Base-by-base conservation (phyloP, 768 basidiomycete genomes). In the Boletus reticuloceps region DNA sequence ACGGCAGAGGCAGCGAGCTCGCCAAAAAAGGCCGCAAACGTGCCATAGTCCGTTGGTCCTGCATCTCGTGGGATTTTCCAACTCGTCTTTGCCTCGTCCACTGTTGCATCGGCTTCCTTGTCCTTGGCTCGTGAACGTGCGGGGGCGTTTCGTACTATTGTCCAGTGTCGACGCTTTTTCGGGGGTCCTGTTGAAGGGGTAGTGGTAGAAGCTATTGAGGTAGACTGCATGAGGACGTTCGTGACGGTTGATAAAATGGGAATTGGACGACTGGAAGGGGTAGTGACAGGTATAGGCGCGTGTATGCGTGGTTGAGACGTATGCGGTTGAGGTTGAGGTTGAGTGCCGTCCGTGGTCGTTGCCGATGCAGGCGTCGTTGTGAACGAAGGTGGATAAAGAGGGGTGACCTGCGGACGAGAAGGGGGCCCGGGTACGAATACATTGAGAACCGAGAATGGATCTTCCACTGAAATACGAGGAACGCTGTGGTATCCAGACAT, bases 381-480 rank as follows among this genome's bases (percentile, higher is more conserved):
- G 16, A 64, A 54, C 34, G 59, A 58, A 6, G 80, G 71, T 38
- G 82, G 79, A 62, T 81, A 83, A 13, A 91, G 71, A 10, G 87
- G 81, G 4, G 76, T 73, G 14, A 90, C 72, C 36, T 74, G 76
- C 4, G 87, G 88, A 25, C 79, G 76, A n/a, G 77, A 69, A 6
- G 63, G 76, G 1, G 77, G 75, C 11, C 88, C 85, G 11, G 85
- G 85, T 12, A 81, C 82, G 45, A 90, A 76, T 36, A 75, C 73
- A 17, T 82, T 85, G 3, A 91, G 77, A 1, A 87, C 70, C 11
- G 85, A 79, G 67, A 90, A 90, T 1, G 89, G 88, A 57, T 90
- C 87, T 67, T 91, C 89, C 80, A 90, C 88, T 90, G 48, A 47
- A 39, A 59, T 29, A 56, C 53, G 41, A 56, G 34, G 32, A 50